A percentile compares a stretch with the other conserved stretches of the same genome.
Evolutionary conservation across 1,139 yeast genomes (phyloP).

Genomic region (Hansenula lynferdii): DNA sequence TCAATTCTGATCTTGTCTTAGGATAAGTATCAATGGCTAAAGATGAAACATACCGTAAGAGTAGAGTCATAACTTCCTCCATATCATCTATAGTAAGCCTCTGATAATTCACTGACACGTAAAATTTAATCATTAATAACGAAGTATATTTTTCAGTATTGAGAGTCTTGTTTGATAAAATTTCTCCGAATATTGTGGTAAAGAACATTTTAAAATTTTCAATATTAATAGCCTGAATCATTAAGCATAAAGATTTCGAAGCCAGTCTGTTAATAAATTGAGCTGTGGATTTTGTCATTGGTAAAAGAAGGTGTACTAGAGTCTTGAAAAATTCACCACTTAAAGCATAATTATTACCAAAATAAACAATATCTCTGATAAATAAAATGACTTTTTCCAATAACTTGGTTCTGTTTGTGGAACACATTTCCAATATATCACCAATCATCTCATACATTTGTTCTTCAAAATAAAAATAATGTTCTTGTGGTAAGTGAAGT

Average conservation of each 20-base stretch:
- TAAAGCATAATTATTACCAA: conserved; percentile 8
- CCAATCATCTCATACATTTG: conserved; percentile 10
- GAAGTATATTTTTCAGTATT: conserved; percentile 20
- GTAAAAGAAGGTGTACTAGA: conserved; percentile 16
- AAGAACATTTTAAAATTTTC: conserved; percentile 14
- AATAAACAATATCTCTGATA: conserved; percentile 19
- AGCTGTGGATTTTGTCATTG: conserved; percentile 16
- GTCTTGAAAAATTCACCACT: conserved; percentile 9
- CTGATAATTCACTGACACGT: conserved; percentile 11
- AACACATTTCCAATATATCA: conserved; percentile 10
- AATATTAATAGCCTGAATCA: conserved; percentile 17
- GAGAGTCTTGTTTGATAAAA: conserved; percentile 11
- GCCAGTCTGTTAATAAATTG: conserved; percentile 11
- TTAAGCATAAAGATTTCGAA: conserved; percentile 19
- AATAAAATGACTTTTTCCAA: conserved; percentile 16
- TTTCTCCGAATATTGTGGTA: conserved; percentile 10
- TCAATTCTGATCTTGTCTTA: conserved; percentile 15
- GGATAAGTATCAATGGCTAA: conserved; percentile 16
- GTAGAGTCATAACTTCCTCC: conserved; percentile 3
- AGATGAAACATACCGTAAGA: conserved; percentile 5
- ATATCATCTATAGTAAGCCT: conserved; percentile 5
- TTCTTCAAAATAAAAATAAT: conserved; percentile 10
- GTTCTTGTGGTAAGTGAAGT: conserved; percentile 9
- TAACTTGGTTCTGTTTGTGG: conserved; percentile 15
- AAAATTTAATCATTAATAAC: conserved; percentile 19